Conservation (phyloP, 2,329 filamentous ascomycete genomes). For the Bipolaris gigantea region DNA sequence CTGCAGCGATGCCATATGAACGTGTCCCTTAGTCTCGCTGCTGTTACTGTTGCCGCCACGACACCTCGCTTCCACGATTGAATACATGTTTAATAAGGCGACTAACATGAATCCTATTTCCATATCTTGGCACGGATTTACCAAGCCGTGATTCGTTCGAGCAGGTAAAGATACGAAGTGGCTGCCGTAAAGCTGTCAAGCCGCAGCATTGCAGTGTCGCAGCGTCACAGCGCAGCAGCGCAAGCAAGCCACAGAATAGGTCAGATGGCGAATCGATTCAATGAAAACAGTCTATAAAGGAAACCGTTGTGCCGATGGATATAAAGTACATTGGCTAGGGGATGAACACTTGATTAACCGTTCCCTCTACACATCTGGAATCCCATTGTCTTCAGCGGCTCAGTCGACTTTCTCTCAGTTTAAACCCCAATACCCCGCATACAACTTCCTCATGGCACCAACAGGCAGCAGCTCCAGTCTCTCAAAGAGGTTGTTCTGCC, state of each 20-base stretch:
- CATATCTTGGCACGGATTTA: background rate
- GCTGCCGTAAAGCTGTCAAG: background rate
- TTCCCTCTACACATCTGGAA: no score
- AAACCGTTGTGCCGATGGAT: no score
- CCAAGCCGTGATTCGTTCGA: background rate
- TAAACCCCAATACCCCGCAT: background rate
- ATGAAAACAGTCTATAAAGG: no score
- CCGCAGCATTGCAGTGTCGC: background rate
- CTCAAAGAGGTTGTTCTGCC: slow-evolving; percentile 12
- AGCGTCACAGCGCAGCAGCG: background rate
- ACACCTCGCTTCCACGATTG: slow-evolving; percentile 1
- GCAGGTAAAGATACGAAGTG: background rate
- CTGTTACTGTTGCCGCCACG: background rate
- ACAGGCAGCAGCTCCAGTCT: slow-evolving; percentile 15
- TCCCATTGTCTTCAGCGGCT: background rate
- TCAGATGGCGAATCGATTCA: background rate
- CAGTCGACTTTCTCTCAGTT: background rate
- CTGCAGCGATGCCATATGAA: background rate
- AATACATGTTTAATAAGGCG: background rate
- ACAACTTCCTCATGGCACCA: slow-evolving; percentile 26
- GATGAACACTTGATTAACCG: no score
- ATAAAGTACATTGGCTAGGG: no score
- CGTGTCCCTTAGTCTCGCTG: background rate
- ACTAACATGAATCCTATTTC: background rate
- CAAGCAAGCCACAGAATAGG: background rate